Percentiles rank a stretch among this genome's conserved stretches.
phyloP scores from a whole-genome alignment of 2,329 filamentous ascomycete genomes.

The Botrytis porri region DNA sequence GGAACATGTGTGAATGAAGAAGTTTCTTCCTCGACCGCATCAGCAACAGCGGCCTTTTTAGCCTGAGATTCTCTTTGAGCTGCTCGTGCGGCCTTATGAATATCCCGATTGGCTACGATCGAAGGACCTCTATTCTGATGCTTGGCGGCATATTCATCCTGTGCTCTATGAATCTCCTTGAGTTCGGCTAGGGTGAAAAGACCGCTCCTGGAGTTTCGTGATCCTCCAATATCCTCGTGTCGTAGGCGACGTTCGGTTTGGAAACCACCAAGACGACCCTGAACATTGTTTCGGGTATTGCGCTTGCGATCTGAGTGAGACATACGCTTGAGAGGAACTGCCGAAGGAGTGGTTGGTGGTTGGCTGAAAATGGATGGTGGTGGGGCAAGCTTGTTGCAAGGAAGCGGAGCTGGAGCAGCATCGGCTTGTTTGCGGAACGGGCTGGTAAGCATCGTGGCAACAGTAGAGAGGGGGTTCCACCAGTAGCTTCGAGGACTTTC shows the following conservation, averaged over 20 bases:
- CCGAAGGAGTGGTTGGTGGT: conserved; percentile 4
- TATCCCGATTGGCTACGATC: background rate
- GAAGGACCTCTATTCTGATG: background rate
- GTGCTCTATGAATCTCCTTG: background rate
- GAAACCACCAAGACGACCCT: conserved; percentile 1
- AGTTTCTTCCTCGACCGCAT: background rate
- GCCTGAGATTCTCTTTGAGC: background rate
- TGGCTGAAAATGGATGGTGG: conserved; percentile 12
- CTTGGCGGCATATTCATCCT: conserved; percentile 17
- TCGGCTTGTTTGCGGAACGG: conserved; percentile 10
- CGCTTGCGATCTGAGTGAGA: conserved; percentile 19
- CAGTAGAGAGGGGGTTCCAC: conserved; percentile 1
- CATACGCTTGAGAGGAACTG: background rate
- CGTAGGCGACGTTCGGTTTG: conserved; percentile 14
- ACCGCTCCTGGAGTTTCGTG: background rate
- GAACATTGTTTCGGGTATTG: background rate
- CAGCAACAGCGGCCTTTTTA: background rate
- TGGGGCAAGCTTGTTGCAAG: background rate
- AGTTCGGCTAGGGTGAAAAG: background rate
- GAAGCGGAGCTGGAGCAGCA: background rate
- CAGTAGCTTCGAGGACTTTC: background rate
- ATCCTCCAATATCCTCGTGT: background rate
- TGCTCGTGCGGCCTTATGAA: conserved; percentile 3
- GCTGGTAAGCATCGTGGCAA: conserved; percentile 1
- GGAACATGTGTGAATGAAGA: background rate